phyloP scores from a whole-genome alignment of 23 red algal species.

The Gracilaria domingensis region DNA sequence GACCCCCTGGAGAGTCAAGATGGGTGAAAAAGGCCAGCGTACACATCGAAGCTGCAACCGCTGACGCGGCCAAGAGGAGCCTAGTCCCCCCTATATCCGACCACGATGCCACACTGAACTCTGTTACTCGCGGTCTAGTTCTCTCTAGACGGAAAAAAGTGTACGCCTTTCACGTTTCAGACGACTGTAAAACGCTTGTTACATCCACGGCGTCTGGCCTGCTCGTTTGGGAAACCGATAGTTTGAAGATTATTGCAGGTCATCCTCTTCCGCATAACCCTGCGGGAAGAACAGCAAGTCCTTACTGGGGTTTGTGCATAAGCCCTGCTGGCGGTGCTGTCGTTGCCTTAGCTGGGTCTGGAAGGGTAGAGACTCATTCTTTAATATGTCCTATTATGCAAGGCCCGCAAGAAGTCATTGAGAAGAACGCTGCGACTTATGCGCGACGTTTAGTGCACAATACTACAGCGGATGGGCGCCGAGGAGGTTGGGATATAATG shows the following conservation, averaged over 20 bases:
- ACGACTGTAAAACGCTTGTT: slow-evolving; percentile 53
- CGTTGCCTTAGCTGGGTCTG: slow-evolving; percentile 50
- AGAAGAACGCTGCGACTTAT: not conserved
- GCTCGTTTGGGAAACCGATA: slow-evolving; percentile 55
- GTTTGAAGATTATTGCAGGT: slow-evolving; percentile 35
- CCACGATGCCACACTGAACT: slow-evolving; percentile 16
- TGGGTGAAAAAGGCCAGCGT: slow-evolving; percentile 5
- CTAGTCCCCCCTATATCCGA: not conserved
- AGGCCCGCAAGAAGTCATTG: not conserved
- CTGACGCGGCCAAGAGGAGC: slow-evolving; percentile 2
- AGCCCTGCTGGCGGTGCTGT: slow-evolving; percentile 51
- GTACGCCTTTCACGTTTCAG: slow-evolving; percentile 45
- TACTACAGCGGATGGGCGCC: slow-evolving; percentile 18
- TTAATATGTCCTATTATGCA: slow-evolving; percentile 28
- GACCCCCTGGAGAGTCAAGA: slow-evolving; percentile 30
- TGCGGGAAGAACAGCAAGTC: slow-evolving; percentile 11
- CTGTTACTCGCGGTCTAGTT: slow-evolving; percentile 37
- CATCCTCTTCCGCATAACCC: slow-evolving; percentile 4
- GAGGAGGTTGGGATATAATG: slow-evolving; percentile 63
- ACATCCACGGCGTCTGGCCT: slow-evolving; percentile 43
- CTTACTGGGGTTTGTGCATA: slow-evolving; percentile 63
- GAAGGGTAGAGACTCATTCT: slow-evolving; percentile 50
- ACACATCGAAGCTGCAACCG: slow-evolving; percentile 38
- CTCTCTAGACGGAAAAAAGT: slow-evolving; percentile 39
- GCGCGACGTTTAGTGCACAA: slow-evolving; percentile 23